phyloP scores from a whole-genome alignment of 179 eudicot species.

The Monotropa hypopitys region DNA sequence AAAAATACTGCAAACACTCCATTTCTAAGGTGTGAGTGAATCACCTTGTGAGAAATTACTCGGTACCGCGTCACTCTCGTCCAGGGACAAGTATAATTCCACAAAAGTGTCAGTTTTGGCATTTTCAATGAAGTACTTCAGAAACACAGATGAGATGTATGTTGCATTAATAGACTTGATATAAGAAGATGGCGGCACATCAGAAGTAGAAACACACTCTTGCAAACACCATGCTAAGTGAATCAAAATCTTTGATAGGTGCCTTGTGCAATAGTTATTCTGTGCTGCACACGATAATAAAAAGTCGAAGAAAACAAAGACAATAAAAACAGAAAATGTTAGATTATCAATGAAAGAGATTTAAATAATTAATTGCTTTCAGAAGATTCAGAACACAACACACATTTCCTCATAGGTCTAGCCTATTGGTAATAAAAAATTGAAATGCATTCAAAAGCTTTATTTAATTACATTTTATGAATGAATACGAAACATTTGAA shows the following conservation, averaged over 20 bases:
- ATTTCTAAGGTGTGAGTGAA: slow-evolving; percentile 4
- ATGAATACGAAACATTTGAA: not conserved
- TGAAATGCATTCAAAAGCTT: not conserved
- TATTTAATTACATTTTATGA: not conserved
- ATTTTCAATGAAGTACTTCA: slow-evolving; percentile 67
- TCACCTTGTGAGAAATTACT: slow-evolving; percentile 48
- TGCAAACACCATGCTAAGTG: slow-evolving; percentile 80
- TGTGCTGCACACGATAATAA: slow-evolving; percentile 38
- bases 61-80: slow-evolving; percentile 52
- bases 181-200: slow-evolving; percentile 31
- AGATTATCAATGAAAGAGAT: not conserved
- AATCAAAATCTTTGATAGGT: slow-evolving; percentile 72
- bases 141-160: slow-evolving; percentile 60
- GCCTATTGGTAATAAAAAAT: not conserved
- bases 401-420: not conserved
- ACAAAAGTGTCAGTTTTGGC: slow-evolving; percentile 43
- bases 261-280: slow-evolving; percentile 73
- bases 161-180: slow-evolving; percentile 71
- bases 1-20: not conserved
- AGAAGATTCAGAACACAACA: not conserved
- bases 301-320: not conserved
- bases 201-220: slow-evolving; percentile 54
- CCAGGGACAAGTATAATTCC: slow-evolving; percentile 55
- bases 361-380: not conserved
- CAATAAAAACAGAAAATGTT: not conserved